Evolutionary conservation across 2,329 filamentous ascomycete genomes (phyloP), one percentile per base, ranked within the genome.

Genomic region (Ceratocystis cubensis): DNA sequence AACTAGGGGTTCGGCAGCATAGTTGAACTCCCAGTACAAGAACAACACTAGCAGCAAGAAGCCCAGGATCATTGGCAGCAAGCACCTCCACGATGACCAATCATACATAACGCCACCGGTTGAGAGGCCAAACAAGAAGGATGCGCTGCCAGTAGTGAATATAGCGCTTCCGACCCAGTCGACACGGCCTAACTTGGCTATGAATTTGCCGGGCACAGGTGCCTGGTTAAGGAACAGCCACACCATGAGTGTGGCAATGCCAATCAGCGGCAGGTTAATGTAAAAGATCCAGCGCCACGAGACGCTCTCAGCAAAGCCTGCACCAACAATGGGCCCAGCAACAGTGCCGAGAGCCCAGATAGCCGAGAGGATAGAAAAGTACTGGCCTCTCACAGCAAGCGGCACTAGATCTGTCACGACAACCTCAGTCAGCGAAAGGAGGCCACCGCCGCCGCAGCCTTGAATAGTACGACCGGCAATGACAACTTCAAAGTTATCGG

Each of bases 161-260:
- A 89, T 71, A 0, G 81, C 69, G 3, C 81, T 80, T 1, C 87
- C 87, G 41, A 83, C 65, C 79, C 82, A 89, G 71, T 89, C 86
- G 28, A 89, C 80, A 5, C 69, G 48, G 45, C 48, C 30, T 37
- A 71, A 66, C 64, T 72, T 72, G 59, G 46, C 63, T 4, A 41
- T n/a, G 45, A 70, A 61, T 6, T 65, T 45, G 2, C 71, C 71
- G 2, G 71, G 70, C 5, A 72, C 45, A 22, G 66, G 65, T 15
- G 64, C 65, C 65, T 71, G 71, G 56, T 70, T 70, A 22, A 75
- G 69, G 59, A 75, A 72, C 45, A 71, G 66, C 53, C 70, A 69
- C 2, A 71, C 67, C 22, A 73, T 70, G 8, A 70, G 41, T 15
- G 71, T 44, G 37, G 71, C 71, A 7, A 71, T 17, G 8, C 67